phyloP scores from a whole-genome alignment of 108 stramenopile genomes.

The Aurantiochytrium sp. region DNA sequence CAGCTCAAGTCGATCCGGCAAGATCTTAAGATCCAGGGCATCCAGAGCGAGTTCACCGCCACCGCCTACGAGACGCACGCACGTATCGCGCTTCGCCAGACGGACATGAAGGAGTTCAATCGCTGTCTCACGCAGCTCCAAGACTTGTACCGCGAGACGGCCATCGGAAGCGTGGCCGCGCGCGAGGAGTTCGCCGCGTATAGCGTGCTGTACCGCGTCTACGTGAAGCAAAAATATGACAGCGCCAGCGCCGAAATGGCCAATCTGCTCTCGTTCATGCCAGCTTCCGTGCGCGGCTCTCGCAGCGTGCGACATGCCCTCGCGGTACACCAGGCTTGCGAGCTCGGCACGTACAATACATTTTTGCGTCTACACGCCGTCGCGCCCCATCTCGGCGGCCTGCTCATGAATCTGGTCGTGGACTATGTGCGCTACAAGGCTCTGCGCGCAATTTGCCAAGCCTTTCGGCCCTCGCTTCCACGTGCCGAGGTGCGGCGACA shows the following conservation, averaged over 20 bases:
- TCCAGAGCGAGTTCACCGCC: conserved; percentile 77
- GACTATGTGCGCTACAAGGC: conserved; percentile 13
- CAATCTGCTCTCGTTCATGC: neutral
- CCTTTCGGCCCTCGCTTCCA: neutral
- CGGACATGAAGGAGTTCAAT: conserved; percentile 81
- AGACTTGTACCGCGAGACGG: conserved; percentile 40
- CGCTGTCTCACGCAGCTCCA: conserved; percentile 85
- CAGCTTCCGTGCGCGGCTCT: neutral
- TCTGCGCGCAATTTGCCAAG: neutral
- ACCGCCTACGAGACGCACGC: conserved; percentile 90
- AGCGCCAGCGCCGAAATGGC: neutral
- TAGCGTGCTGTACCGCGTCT: conserved; percentile 56
- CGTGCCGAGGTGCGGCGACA: neutral
- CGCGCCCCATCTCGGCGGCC: neutral
- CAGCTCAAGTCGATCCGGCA: conserved; percentile 89
- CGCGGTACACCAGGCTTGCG: neutral
- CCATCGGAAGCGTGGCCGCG: neutral
- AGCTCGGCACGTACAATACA: neutral
- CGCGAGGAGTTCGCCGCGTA: conserved; percentile 55
- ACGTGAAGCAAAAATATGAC: conserved; percentile 42
- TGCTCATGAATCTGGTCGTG: neutral
- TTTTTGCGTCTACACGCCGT: neutral
- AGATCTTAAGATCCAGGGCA: conserved; percentile 85
- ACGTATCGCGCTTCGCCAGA: conserved; percentile 80
- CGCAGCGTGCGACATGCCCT: neutral